phyloP scores from a whole-genome alignment of 2,329 filamentous ascomycete species.

The Penicillium sp. region DNA sequence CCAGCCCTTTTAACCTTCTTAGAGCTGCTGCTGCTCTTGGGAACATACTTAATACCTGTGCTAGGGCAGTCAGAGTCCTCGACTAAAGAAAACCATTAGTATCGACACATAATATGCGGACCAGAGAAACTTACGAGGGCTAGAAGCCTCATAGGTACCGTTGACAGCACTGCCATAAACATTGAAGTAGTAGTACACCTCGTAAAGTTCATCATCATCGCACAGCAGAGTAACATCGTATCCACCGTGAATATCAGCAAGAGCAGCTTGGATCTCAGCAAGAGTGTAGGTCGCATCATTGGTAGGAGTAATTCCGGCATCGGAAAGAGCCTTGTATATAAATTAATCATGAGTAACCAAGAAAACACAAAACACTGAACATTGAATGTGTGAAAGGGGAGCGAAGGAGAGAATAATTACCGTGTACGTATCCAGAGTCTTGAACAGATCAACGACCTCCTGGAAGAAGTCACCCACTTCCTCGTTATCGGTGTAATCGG shows the following conservation, averaged over 20 bases:
- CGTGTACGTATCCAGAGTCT: not conserved
- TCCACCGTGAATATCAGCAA: slow-evolving; percentile 1
- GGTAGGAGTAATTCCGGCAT: not conserved
- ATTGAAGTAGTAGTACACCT: not conserved
- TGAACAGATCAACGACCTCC: not conserved
- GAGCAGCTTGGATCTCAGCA: not conserved
- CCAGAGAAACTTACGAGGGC: not conserved
- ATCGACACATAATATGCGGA: not conserved
- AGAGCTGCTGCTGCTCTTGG: not conserved
- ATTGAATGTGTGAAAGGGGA: no score
- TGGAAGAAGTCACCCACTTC: slow-evolving; percentile 1
- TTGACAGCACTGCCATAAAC: not conserved
- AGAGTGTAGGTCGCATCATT: not conserved
- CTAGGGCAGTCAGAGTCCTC: not conserved
- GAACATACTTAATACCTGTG: not conserved
- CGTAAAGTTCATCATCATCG: not conserved
- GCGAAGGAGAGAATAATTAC: not conserved
- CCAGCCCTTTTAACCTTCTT: not conserved
- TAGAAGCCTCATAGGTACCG: not conserved
- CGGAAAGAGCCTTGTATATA: not conserved
- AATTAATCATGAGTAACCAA: not conserved
- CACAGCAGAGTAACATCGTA: slow-evolving; percentile 1
- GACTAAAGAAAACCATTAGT: not conserved
- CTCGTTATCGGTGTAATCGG: not conserved
- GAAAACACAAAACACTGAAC: not conserved